Evolutionary conservation across 1,284 basidiomycete genomes (phyloP).

Genomic region (Rhodotorula sp.): DNA sequence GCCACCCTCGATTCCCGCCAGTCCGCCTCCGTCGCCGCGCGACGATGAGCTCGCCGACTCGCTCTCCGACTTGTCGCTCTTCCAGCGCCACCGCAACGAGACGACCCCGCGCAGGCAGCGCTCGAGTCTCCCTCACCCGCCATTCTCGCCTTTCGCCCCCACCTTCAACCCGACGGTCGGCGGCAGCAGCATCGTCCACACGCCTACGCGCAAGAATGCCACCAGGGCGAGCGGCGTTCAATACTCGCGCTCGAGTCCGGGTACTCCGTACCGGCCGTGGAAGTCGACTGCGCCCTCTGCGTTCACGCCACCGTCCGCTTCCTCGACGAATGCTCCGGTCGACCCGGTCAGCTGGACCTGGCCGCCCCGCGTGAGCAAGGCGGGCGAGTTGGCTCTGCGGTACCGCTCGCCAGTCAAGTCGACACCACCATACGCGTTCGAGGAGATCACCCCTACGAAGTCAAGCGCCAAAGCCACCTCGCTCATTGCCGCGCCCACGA

Average conservation of each 20-base stretch:
- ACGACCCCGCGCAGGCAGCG: no score
- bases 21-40: no score
- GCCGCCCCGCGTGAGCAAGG: neutral
- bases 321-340: neutral
- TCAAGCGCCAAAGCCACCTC: neutral
- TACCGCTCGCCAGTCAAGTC: neutral
- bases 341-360: neutral
- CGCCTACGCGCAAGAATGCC: neutral
- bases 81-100: no score
- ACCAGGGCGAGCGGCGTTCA: neutral
- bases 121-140: neutral
- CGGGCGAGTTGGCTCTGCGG: neutral
- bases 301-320: neutral
- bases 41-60: no score
- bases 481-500: neutral
- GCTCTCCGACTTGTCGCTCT: no score
- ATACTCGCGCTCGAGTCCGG: neutral
- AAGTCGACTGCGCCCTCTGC: neutral
- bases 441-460: neutral
- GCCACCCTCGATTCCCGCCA: no score
- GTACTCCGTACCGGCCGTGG: neutral
- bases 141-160: neutral
- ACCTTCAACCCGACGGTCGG: slow-evolving; percentile 18
- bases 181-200: no score
- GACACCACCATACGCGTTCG: no score